A percentile compares a stretch with the other conserved stretches of the same genome.
These are phyloP conservation scores for Sclerotinia subarctica DNA, from an alignment of 2,329 filamentous ascomycete species.

Conservation along the genomic window DNA sequence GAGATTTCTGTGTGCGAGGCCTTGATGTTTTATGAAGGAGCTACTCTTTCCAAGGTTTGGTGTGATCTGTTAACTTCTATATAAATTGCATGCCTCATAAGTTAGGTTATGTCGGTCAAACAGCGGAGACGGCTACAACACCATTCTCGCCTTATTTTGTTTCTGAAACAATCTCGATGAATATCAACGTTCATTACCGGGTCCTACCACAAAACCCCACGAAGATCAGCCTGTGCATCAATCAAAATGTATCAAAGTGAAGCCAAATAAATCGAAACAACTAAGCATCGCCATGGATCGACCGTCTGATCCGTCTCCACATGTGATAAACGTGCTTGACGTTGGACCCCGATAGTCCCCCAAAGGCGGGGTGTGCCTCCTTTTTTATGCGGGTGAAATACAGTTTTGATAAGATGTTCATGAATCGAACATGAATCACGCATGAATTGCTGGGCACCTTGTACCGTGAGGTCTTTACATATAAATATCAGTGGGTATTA, in stretches of 20 bases:
- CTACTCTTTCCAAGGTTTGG: too few relatives aligned
- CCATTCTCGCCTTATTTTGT: not conserved
- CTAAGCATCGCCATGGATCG: not conserved
- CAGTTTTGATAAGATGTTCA: conserved; percentile 1
- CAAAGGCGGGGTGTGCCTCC: not conserved
- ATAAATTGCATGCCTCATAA: too few relatives aligned
- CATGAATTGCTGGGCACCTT: not conserved
- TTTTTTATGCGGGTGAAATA: not conserved
- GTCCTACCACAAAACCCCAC: not conserved
- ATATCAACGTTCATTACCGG: not conserved
- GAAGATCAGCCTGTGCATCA: not conserved
- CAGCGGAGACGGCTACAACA: not conserved
- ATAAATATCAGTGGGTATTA: not conserved
- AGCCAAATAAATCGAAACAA: not conserved
- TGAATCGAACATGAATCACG: not conserved
- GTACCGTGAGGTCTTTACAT: conserved; percentile 1
- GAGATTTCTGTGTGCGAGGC: too few relatives aligned
- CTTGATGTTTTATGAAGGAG: too few relatives aligned
- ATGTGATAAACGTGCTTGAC: not conserved
- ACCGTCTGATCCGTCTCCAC: not conserved
- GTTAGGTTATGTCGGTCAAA: too few relatives aligned
- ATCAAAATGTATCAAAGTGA: not conserved
- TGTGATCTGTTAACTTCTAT: too few relatives aligned
- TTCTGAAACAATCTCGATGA: not conserved
- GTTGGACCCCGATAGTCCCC: not conserved